These are phyloP conservation scores for Chytridium lagenaria DNA, from an alignment of 371 early-diverging fungal genomes.

Conservation along the genomic window DNA sequence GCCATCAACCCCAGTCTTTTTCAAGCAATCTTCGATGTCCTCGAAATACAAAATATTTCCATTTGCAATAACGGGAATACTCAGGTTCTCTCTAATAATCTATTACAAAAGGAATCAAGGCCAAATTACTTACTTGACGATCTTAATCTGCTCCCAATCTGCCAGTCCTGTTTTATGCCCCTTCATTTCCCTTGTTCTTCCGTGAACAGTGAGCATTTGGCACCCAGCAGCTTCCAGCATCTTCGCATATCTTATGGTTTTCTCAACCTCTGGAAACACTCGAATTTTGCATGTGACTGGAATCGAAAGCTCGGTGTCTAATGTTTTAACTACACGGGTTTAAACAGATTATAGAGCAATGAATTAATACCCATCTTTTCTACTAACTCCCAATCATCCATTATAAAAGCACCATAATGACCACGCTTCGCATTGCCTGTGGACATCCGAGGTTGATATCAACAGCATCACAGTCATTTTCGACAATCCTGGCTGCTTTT, in stretches of 20 bases:
- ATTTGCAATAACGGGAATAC: conserved; percentile 97
- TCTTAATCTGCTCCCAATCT: conserved; percentile 96
- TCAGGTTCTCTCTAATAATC: conserved; percentile 49
- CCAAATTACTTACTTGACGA: conserved; percentile 80
- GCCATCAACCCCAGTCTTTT: conserved; percentile 90
- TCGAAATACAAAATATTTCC: conserved; percentile 94
- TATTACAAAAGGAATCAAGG: conserved; percentile 4
- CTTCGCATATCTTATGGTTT: conserved; percentile 95
- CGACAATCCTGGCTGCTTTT: conserved; percentile 83
- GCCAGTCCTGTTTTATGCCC: conserved; percentile 96
- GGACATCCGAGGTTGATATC: conserved; percentile 99
- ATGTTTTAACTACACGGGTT: conserved; percentile 61
- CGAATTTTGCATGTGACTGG: conserved; percentile 99
- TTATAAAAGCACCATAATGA: conserved; percentile 94
- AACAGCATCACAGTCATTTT: conserved; percentile 91
- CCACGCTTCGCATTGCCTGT: conserved; percentile 92
- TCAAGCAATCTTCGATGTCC: conserved; percentile 89
- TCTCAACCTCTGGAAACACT: conserved; percentile 88
- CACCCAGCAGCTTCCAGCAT: conserved; percentile 97
- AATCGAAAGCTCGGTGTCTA: conserved; percentile 84
- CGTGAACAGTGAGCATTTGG: conserved; percentile 93
- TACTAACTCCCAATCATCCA: conserved; percentile 96
- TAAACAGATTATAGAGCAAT: conserved; percentile 4
- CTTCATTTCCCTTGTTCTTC: conserved; percentile 95
- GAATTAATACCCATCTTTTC: conserved; percentile 52